These are phyloP conservation scores for Tolypocladium inflatum DNA, from an alignment of 2,329 filamentous ascomycete genomes.

Conservation along the genomic window DNA sequence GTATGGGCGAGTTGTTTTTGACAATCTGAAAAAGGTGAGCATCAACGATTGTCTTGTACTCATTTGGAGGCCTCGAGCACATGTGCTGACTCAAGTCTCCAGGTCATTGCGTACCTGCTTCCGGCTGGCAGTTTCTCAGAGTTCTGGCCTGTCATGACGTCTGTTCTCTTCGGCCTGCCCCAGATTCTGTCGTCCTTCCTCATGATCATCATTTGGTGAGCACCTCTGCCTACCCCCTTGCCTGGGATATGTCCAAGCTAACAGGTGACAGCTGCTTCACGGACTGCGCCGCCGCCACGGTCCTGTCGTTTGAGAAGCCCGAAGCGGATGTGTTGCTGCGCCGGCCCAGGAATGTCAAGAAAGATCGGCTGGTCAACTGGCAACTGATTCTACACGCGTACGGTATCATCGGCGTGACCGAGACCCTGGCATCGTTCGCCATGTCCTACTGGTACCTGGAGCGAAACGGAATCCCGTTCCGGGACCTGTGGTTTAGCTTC, in stretches of 20 bases:
- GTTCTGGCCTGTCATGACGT: conserved; percentile 68
- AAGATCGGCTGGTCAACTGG: conserved; percentile 64
- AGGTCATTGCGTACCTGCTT: conserved; percentile 55
- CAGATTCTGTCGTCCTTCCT: conserved; percentile 66
- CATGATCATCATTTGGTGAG: conserved; percentile 57
- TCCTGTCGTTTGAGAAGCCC: conserved; percentile 66
- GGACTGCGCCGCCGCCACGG: conserved; percentile 63
- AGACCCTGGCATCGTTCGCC: conserved; percentile 50
- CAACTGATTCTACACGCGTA: conserved; percentile 66
- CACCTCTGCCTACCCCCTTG: neutral
- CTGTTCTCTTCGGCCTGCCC: conserved; percentile 61
- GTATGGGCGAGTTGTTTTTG: conserved; percentile 68
- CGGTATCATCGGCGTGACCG: conserved; percentile 56
- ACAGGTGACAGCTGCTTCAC: conserved; percentile 52
- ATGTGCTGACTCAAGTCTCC: neutral
- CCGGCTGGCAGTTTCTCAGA: conserved; percentile 68
- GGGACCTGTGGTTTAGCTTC: conserved; percentile 58
- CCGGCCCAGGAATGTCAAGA: conserved; percentile 57
- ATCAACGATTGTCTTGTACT: too few species aligned
- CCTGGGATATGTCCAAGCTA: neutral
- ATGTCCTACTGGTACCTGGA: conserved; percentile 61
- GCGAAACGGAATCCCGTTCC: conserved; percentile 55
- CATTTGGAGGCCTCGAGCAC: too few species aligned
- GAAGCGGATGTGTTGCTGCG: conserved; percentile 67
- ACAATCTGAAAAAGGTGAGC: conserved; percentile 61